Percentiles rank a stretch among this genome's conserved stretches.
Conservation (phyloP, 768 basidiomycete species). For the Suillus bovinus region DNA sequence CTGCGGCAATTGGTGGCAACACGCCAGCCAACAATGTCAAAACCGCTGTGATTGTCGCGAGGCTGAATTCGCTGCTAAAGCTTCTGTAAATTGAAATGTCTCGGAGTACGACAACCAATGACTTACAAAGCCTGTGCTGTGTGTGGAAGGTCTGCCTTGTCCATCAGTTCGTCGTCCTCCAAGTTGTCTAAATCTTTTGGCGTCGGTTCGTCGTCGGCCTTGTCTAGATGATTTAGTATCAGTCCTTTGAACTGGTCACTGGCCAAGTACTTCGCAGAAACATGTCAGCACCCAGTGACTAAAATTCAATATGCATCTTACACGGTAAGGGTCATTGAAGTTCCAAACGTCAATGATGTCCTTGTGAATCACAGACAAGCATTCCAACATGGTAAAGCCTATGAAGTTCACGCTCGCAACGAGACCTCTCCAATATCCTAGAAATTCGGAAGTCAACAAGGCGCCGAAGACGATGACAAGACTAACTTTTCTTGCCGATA, state of each 20-base stretch:
- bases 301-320: not conserved
- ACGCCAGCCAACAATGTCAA: not conserved
- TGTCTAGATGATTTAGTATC: slow-evolving; percentile 10
- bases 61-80: slow-evolving; percentile 3
- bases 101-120: not conserved
- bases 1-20: slow-evolving; percentile 1
- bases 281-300: not conserved
- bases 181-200: too few relatives aligned
- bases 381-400: slow-evolving; percentile 11
- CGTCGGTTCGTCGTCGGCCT: not conserved
- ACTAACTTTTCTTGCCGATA: slow-evolving; percentile 12
- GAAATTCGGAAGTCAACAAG: not conserved
- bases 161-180: too few relatives aligned
- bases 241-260: slow-evolving; percentile 9
- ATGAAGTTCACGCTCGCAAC: slow-evolving; percentile 14
- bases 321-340: slow-evolving; percentile 13
- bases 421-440: slow-evolving; percentile 22
- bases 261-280: slow-evolving; percentile 6
- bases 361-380: slow-evolving; percentile 18
- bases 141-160: not conserved
- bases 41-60: not conserved
- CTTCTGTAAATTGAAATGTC: not conserved
- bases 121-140: slow-evolving; percentile 1
- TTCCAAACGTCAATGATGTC: slow-evolving; percentile 23
- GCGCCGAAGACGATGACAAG: not conserved